phyloP scores from a whole-genome alignment of 768 basidiomycete species.

The Leucocoprinus birnbaumii region DNA sequence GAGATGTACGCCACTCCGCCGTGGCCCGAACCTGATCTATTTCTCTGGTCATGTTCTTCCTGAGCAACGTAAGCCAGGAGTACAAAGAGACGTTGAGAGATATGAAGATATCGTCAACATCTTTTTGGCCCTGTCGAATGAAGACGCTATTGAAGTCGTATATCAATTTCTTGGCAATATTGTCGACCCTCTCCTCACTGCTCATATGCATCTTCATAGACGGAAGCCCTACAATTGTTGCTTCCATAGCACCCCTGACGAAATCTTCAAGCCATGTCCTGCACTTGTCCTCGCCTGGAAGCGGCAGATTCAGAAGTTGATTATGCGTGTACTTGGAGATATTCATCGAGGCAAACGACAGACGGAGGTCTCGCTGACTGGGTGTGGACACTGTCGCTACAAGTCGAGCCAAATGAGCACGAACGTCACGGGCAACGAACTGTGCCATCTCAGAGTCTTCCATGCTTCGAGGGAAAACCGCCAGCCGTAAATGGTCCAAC shows the following conservation, averaged over 20 bases:
- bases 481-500: conserved; percentile 60
- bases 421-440: conserved; percentile 64
- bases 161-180: conserved; percentile 37
- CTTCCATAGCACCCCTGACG: conserved; percentile 59
- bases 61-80: conserved; percentile 75
- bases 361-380: conserved; percentile 59
- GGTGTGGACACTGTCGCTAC: conserved; percentile 47
- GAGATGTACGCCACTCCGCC: conserved; percentile 48
- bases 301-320: conserved; percentile 38
- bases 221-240: conserved; percentile 77
- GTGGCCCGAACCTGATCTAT: conserved; percentile 70
- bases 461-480: conserved; percentile 80
- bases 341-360: conserved; percentile 74
- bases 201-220: conserved; percentile 82
- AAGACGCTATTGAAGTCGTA: conserved; percentile 79
- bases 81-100: conserved; percentile 81
- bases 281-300: conserved; percentile 29
- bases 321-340: conserved; percentile 73
- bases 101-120: conserved; percentile 79
- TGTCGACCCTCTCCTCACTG: conserved; percentile 56
- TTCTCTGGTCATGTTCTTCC: conserved; percentile 73
- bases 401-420: conserved; percentile 66
- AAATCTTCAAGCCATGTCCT: conserved; percentile 60
- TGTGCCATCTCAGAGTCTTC: conserved; percentile 75
- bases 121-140: conserved; percentile 47